Conservation (phyloP, 306 rosid genomes). For the Corylus americana region DNA sequence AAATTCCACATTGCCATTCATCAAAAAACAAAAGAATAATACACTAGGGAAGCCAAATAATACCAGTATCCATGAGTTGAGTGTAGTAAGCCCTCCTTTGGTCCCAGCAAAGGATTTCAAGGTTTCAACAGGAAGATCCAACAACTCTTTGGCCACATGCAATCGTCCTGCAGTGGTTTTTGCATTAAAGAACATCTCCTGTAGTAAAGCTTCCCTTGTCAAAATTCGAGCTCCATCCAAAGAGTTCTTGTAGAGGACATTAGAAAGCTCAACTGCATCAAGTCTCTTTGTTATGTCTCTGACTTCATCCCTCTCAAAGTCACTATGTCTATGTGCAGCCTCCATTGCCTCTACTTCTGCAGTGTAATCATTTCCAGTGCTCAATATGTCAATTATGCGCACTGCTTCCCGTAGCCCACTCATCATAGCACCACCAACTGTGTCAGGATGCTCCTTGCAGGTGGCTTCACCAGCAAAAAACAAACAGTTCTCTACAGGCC, state of each 20-base stretch:
- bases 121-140: slow-evolving; percentile 70
- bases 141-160: slow-evolving; percentile 82
- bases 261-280: slow-evolving; percentile 77
- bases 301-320: slow-evolving; percentile 93
- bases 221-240: slow-evolving; percentile 60
- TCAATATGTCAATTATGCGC: slow-evolving; percentile 82
- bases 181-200: slow-evolving; percentile 77
- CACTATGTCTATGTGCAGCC: slow-evolving; percentile 73
- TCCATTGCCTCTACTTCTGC: slow-evolving; percentile 93
- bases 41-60: slow-evolving; percentile 10
- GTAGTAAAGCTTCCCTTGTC: slow-evolving; percentile 64
- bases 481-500: slow-evolving; percentile 88
- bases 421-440: slow-evolving; percentile 99
- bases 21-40: slow-evolving; percentile 16
- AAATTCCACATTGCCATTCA: slow-evolving; percentile 6
- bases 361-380: slow-evolving; percentile 78
- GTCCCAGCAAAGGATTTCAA: slow-evolving; percentile 96
- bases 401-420: slow-evolving; percentile 98
- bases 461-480: slow-evolving; percentile 99
- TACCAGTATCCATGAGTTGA: slow-evolving; percentile 98
- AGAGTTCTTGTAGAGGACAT: slow-evolving; percentile 62
- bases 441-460: slow-evolving; percentile 99
- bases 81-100: slow-evolving; percentile 80
- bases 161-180: slow-evolving; percentile 87
- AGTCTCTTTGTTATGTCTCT: slow-evolving; percentile 90